phyloP scores from a whole-genome alignment of 2,329 filamentous ascomycete genomes.

The Penicillium rolfsii region DNA sequence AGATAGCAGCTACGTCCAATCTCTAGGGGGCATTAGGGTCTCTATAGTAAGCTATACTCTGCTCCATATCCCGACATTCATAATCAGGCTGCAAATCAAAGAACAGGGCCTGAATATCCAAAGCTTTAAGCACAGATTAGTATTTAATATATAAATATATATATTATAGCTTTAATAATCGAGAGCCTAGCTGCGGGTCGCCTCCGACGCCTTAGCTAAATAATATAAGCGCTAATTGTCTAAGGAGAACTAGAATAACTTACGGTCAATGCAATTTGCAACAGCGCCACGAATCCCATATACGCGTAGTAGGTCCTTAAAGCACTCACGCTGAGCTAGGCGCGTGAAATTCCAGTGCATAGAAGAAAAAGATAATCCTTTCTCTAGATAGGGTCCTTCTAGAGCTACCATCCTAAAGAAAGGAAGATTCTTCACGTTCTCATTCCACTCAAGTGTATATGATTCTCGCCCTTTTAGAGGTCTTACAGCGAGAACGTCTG shows the following conservation, averaged over 20 bases:
- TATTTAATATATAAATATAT: too few species aligned
- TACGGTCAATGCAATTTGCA: neutral
- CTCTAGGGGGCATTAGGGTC: slow-evolving; percentile 1
- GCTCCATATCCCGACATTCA: neutral
- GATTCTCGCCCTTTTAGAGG: neutral
- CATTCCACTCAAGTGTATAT: neutral
- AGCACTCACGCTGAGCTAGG: neutral
- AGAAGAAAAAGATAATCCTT: neutral
- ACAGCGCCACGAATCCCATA: neutral
- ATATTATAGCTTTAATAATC: too few species aligned
- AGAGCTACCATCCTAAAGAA: neutral
- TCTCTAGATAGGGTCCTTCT: neutral
- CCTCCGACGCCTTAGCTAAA: too few species aligned
- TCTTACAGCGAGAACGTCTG: neutral
- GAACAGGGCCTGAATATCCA: too few species aligned
- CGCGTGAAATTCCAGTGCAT: neutral
- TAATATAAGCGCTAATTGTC: too few species aligned
- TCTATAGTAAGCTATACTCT: slow-evolving; percentile 20
- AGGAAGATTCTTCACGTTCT: neutral
- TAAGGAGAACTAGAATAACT: too few species aligned
- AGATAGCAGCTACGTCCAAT: neutral
- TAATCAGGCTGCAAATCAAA: too few species aligned
- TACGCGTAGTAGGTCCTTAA: neutral
- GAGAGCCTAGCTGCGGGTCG: too few species aligned
- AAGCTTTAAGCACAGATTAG: too few species aligned